Evolutionary conservation across 805 yeast species (phyloP).

Genomic region (Jamesozyma spencerorum): DNA sequence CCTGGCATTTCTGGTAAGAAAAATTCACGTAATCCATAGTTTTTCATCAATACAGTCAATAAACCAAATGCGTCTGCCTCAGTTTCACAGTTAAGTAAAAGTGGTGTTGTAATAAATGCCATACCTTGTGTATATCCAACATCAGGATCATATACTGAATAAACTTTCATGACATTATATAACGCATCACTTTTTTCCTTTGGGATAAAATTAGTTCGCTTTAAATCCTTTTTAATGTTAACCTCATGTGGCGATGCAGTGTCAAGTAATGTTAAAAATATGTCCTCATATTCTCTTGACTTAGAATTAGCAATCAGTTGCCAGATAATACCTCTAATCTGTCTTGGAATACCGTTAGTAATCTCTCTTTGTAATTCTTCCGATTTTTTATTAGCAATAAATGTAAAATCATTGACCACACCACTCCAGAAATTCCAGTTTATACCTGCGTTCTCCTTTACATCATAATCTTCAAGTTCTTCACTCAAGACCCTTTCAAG

Average conservation of each 20-base stretch:
- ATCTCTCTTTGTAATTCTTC: constrained; percentile 52
- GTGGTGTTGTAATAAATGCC: constrained; percentile 86
- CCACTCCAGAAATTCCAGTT: constrained; percentile 87
- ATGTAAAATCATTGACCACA: constrained; percentile 69
- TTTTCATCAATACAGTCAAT: constrained; percentile 73
- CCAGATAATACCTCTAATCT: constrained; percentile 86
- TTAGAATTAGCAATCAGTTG: constrained; percentile 78
- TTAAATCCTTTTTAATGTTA: constrained; percentile 70
- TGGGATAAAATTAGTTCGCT: constrained; percentile 77
- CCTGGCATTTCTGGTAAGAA: constrained; percentile 93
- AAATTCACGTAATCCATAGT: constrained; percentile 67
- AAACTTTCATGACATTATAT: constrained; percentile 70
- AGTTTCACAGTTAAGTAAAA: constrained; percentile 54
- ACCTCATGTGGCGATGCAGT: constrained; percentile 59
- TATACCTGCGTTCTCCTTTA: constrained; percentile 33
- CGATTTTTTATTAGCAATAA: constrained; percentile 54
- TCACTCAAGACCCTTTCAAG: not conserved
- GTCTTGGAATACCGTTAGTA: constrained; percentile 72
- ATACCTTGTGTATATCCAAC: constrained; percentile 98
- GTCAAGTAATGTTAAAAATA: constrained; percentile 35
- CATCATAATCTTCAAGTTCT: constrained; percentile 23
- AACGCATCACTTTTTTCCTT: constrained; percentile 52
- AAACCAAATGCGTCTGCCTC: constrained; percentile 82
- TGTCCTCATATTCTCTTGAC: constrained; percentile 36
- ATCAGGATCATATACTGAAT: constrained; percentile 77